phyloP scores from a whole-genome alignment of 179 eudicot genomes.

The Nepenthes alata region DNA sequence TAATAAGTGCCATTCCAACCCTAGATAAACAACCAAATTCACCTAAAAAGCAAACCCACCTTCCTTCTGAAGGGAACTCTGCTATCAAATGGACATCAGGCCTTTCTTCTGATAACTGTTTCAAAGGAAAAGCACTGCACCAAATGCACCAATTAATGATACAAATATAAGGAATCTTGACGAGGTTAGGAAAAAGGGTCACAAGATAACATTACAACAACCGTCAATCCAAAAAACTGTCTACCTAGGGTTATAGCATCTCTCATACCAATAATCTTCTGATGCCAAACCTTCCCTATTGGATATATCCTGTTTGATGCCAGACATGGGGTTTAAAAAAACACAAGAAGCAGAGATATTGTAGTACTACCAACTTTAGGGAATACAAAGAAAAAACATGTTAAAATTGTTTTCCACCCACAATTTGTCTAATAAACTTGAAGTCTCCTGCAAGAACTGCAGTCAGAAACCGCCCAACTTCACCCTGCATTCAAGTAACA shows the following conservation, averaged over 20 bases:
- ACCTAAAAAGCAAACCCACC: constrained; percentile 16
- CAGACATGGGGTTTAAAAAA: neutral
- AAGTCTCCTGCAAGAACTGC: constrained; percentile 49
- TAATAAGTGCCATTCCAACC: neutral
- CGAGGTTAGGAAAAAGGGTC: neutral
- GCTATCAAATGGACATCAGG: constrained; percentile 34
- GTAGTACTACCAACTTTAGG: neutral
- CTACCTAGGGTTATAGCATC: constrained; percentile 36
- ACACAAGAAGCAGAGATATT: no score
- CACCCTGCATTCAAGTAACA: constrained; percentile 24
- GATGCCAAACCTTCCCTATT: constrained; percentile 54
- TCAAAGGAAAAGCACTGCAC: constrained; percentile 30
- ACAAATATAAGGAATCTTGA: neutral
- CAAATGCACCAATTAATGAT: neutral
- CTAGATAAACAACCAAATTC: neutral
- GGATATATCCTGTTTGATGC: constrained; percentile 38
- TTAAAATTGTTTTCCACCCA: constrained; percentile 19
- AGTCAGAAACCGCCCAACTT: constrained; percentile 31
- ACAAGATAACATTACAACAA: neutral
- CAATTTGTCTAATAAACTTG: constrained; percentile 40
- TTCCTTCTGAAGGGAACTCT: constrained; percentile 47
- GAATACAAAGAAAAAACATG: neutral
- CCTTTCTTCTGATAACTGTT: constrained; percentile 31
- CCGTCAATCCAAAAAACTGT: neutral
- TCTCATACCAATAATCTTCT: constrained; percentile 41